Evolutionary conservation across 192 early-diverging fungal genomes (phyloP).

Genomic region (Geranomyces michiganensis): DNA sequence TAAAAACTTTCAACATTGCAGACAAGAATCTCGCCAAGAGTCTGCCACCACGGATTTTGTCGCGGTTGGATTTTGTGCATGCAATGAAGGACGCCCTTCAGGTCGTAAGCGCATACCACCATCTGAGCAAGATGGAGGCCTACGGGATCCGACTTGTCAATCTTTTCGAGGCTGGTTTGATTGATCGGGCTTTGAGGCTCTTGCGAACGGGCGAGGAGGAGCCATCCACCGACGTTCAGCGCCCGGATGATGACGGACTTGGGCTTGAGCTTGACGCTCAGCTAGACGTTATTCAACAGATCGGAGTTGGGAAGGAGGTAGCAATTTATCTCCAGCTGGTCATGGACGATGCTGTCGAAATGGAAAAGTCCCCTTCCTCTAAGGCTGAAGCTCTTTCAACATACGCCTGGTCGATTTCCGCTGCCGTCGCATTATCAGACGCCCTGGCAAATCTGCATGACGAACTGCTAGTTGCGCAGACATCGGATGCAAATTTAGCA

Average conservation of each 20-base stretch:
- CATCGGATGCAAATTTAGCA: too few relatives aligned
- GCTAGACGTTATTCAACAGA: conserved; percentile 27
- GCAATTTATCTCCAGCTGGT: conserved; percentile 38
- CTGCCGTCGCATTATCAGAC: conserved; percentile 8
- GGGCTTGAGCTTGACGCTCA: conserved; percentile 29
- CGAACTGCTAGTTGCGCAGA: neutral
- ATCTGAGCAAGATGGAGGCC: conserved; percentile 54
- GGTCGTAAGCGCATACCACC: conserved; percentile 64
- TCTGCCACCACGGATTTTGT: conserved; percentile 59
- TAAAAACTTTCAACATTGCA: conserved; percentile 60
- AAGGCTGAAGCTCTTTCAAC: neutral
- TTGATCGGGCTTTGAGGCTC: conserved; percentile 31
- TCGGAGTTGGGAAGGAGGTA: conserved; percentile 42
- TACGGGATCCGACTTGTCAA: conserved; percentile 56
- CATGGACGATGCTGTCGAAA: conserved; percentile 31
- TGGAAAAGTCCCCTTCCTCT: neutral
- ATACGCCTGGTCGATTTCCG: conserved; percentile 23
- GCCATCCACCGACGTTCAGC: neutral
- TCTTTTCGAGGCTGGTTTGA: conserved; percentile 50
- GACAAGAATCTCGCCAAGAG: conserved; percentile 55
- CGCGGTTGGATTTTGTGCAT: conserved; percentile 41
- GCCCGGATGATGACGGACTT: conserved; percentile 19
- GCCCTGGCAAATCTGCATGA: conserved; percentile 7
- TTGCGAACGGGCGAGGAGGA: conserved; percentile 34
- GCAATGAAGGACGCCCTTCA: conserved; percentile 65